Base-by-base conservation (phyloP, 768 basidiomycete species). In the Lactarius sp. region DNA sequence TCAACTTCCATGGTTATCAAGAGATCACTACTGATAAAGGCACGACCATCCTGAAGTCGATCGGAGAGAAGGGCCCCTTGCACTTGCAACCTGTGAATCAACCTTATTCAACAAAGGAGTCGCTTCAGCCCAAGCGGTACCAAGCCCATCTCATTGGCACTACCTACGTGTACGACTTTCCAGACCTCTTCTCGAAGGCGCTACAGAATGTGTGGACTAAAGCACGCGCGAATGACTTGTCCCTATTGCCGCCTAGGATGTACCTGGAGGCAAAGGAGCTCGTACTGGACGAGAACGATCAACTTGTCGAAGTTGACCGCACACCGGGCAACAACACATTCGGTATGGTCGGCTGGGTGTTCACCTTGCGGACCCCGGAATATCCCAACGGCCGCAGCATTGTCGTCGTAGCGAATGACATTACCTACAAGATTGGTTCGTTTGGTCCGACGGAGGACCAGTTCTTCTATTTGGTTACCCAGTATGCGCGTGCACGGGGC, bases 131-230 rank as follows among this genome's bases (percentile, higher is more conserved):
- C 47, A 95, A 97, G 75, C 94, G 97, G 67, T 98, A 98, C 79
- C 96, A 98, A 73, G 97, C 97, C 27, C 97, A 99, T 75, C 84
- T 98, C 63, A 88, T 97, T 69, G 97, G 97, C 58, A 99, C 97
- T 36, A 99, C 97, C 56, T 99, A 98, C 74, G 95, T 91, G 37
- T 98, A 98, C 76, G 97, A 98, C 77, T 99, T 98, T 88, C 97
- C 97, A 47, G 97, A 97, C 71, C 85, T 99, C 67, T 99, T 98
- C 82, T 88, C 94, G 44, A 98, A 98, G 78, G 94, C 96, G 7
- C 79, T 98, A 64, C 90, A 94, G 71, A 93, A 94, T 70, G 82
- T 94, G 66, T 99, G 97, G 97, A 78, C 83, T 67, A 85, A 87
- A 69, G 85, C 85, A 50, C 84, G 88, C 46, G 75, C 77, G 46